phyloP scores from a whole-genome alignment of 768 basidiomycete genomes.

The Podaxis mareebaensis region DNA sequence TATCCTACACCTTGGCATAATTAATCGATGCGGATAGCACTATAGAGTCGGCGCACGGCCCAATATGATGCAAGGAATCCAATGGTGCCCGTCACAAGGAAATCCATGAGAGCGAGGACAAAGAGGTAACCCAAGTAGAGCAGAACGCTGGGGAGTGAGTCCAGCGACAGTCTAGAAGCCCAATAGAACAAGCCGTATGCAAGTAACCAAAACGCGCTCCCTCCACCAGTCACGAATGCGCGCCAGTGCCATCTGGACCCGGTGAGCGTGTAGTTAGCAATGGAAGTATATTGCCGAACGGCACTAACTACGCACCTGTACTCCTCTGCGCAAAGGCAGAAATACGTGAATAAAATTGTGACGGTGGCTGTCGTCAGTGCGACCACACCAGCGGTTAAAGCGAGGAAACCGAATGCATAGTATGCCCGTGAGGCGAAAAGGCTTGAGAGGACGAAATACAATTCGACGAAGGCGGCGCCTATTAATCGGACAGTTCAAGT shows the following conservation, averaged over 20 bases:
- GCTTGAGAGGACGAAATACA: constrained; percentile 90
- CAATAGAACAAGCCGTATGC: constrained; percentile 89
- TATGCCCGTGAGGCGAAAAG: constrained; percentile 91
- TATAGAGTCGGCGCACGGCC: constrained; percentile 84
- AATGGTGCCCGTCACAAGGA: constrained; percentile 88
- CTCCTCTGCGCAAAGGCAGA: constrained; percentile 91
- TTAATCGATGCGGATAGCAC: constrained; percentile 77
- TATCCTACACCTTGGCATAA: neutral
- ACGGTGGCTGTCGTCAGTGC: constrained; percentile 89
- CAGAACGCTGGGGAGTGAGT: constrained; percentile 75
- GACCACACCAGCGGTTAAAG: constrained; percentile 82
- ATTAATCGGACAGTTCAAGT: neutral
- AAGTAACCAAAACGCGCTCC: constrained; percentile 89
- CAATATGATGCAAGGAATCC: constrained; percentile 91
- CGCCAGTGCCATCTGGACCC: constrained; percentile 90
- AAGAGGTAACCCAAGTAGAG: constrained; percentile 92
- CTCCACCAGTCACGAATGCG: constrained; percentile 88
- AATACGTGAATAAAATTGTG: constrained; percentile 87
- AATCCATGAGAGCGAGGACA: constrained; percentile 79
- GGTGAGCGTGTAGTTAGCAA: neutral
- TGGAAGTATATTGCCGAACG: neutral
- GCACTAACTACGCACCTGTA: constrained; percentile 59
- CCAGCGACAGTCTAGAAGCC: constrained; percentile 82
- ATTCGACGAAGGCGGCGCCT: constrained; percentile 94
- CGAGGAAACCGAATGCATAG: constrained; percentile 96